These are phyloP conservation scores for Wickerhamiella infanticola DNA, from an alignment of 1,139 yeast genomes.

Conservation along the genomic window DNA sequence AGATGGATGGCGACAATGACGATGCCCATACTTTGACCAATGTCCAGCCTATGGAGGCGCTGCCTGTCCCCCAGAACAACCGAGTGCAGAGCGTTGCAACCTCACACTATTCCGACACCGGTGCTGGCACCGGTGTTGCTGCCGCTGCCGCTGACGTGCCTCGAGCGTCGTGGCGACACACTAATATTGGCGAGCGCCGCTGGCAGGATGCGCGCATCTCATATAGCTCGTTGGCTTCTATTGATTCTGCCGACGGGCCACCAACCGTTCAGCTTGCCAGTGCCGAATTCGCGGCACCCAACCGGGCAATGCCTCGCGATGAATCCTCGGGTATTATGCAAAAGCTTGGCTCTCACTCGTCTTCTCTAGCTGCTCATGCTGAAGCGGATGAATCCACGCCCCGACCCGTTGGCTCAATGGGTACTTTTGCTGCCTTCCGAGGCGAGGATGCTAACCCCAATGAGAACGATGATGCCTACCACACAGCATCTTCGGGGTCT, in stretches of 20 bases:
- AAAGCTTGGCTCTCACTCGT: constrained; percentile 13
- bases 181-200: constrained; percentile 25
- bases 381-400: background rate
- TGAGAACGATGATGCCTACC: constrained; percentile 6
- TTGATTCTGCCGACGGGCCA: constrained; percentile 67
- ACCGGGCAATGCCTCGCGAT: constrained; percentile 11
- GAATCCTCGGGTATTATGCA: constrained; percentile 16
- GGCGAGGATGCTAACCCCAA: background rate
- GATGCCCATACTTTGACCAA: constrained; percentile 9
- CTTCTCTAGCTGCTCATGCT: constrained; percentile 10
- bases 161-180: constrained; percentile 62
- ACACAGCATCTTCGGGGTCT: constrained; percentile 10
- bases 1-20: constrained; percentile 19
- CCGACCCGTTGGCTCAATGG: background rate
- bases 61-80: constrained; percentile 26
- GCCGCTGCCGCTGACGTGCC: constrained; percentile 29
- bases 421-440: background rate
- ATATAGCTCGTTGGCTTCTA: constrained; percentile 56
- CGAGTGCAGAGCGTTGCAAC: background rate
- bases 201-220: constrained; percentile 41
- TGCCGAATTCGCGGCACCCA: constrained; percentile 8
- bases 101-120: background rate
- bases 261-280: constrained; percentile 60
- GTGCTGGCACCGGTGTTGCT: constrained; percentile 14
- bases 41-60: constrained; percentile 1